These are phyloP conservation scores for Talaromyces sp. DNA, from an alignment of 2,329 filamentous ascomycete species.

Conservation along the genomic window DNA sequence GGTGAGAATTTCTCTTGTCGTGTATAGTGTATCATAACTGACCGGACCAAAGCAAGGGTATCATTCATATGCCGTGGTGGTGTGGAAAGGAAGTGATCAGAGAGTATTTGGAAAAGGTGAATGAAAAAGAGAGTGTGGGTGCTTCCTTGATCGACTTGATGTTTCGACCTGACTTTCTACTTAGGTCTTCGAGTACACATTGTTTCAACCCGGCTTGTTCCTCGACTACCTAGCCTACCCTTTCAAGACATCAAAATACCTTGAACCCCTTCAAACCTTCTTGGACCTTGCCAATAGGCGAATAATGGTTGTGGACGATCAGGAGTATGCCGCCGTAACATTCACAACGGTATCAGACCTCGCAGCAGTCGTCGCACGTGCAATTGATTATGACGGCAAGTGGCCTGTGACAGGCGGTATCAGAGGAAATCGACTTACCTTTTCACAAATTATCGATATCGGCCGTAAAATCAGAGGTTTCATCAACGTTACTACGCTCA, in stretches of 20 bases:
- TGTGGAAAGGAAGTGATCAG: neutral
- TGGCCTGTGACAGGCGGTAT: constrained; percentile 14
- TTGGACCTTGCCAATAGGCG: constrained; percentile 7
- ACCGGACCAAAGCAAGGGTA: neutral
- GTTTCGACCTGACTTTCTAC: neutral
- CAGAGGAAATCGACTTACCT: constrained; percentile 2
- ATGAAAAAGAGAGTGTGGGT: neutral
- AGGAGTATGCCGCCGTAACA: neutral
- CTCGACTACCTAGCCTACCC: constrained; percentile 12
- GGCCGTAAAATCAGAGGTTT: constrained; percentile 1
- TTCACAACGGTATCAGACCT: constrained; percentile 8
- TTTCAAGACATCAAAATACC: constrained; percentile 10
- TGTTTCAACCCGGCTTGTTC: constrained; percentile 13
- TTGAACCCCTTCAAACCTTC: constrained; percentile 3
- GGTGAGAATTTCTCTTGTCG: neutral
- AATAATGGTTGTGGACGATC: constrained; percentile 6
- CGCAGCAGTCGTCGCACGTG: constrained; percentile 5
- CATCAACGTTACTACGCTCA: neutral
- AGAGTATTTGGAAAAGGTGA: constrained; percentile 6
- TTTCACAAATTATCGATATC: constrained; percentile 5
- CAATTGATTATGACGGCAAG: constrained; percentile 10
- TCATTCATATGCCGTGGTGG: neutral
- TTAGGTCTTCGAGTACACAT: constrained; percentile 12
- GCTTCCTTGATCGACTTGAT: neutral
- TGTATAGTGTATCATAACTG: neutral